Evolutionary conservation across 1,284 basidiomycete genomes (phyloP).

Genomic region (Moesziomyces antarcticus): DNA sequence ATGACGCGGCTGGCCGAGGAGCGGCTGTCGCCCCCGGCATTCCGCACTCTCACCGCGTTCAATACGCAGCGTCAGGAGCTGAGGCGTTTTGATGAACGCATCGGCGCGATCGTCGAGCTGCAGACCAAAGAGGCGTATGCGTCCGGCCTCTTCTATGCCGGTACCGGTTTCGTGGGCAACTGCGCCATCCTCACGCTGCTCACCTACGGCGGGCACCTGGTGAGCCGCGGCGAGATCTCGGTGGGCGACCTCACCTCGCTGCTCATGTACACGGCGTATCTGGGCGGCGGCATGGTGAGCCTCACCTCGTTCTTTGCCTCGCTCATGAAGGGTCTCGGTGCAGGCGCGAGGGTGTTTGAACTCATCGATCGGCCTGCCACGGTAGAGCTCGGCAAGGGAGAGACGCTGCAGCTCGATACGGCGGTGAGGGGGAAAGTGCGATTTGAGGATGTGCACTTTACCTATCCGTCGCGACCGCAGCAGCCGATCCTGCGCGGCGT

Average conservation of each 20-base stretch:
- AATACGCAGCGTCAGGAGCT: conserved; percentile 81
- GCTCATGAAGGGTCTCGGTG: conserved; percentile 81
- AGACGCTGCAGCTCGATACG: conserved; percentile 12
- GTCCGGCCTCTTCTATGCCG: conserved; percentile 87
- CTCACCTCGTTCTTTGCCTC: conserved; percentile 70
- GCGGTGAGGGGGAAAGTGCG: conserved; percentile 56
- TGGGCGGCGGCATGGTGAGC: conserved; percentile 74
- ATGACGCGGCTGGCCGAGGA: conserved; percentile 91
- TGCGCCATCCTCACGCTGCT: conserved; percentile 87
- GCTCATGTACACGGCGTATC: conserved; percentile 90
- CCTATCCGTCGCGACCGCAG: conserved; percentile 68
- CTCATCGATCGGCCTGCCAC: conserved; percentile 77
- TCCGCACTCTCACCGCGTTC: conserved; percentile 92
- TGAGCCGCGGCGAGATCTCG: conserved; percentile 85
- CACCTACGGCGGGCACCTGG: conserved; percentile 92
- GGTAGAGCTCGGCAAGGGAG: conserved; percentile 53
- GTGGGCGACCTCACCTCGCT: conserved; percentile 73
- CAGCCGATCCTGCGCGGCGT: conserved; percentile 68
- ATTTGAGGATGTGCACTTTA: conserved; percentile 69
- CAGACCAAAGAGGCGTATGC: conserved; percentile 90
- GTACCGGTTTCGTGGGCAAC: conserved; percentile 93
- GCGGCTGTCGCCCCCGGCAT: conserved; percentile 79
- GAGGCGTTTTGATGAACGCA: conserved; percentile 71
- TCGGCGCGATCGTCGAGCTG: conserved; percentile 78
- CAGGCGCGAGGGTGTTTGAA: conserved; percentile 90